Percentiles rank a stretch among this genome's conserved stretches.
Conservation (phyloP, 805 yeast genomes). For the Lipomyces mesembrius region DNA sequence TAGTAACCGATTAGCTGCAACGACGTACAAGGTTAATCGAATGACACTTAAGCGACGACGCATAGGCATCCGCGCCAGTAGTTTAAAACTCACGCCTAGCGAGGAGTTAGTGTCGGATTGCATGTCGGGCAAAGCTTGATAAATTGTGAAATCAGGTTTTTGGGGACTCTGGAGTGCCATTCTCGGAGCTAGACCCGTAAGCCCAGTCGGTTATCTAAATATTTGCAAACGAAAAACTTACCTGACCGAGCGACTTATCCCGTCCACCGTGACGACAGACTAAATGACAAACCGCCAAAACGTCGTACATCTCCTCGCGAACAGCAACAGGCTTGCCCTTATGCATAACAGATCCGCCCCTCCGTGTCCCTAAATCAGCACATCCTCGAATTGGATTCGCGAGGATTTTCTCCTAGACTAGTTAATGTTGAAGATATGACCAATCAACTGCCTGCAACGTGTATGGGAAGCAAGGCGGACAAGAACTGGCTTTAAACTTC, state of each 20-base stretch:
- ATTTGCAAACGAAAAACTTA: background rate
- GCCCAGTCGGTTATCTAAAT: too few relatives aligned
- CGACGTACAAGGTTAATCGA: too few relatives aligned
- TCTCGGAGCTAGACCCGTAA: slow-evolving; percentile 21
- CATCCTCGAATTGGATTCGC: too few relatives aligned
- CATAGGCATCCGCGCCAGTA: too few relatives aligned
- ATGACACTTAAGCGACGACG: too few relatives aligned
- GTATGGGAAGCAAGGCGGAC: too few relatives aligned
- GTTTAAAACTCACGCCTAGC: too few relatives aligned
- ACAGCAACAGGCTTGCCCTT: slow-evolving; percentile 32
- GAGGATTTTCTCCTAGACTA: too few relatives aligned
- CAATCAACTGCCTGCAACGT: too few relatives aligned
- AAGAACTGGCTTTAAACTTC: too few relatives aligned
- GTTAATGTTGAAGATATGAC: too few relatives aligned
- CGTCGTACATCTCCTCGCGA: slow-evolving; percentile 32
- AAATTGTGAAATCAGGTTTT: slow-evolving; percentile 34
- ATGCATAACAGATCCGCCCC: slow-evolving; percentile 26
- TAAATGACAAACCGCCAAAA: slow-evolving; percentile 29
- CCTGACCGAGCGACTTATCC: slow-evolving; percentile 34
- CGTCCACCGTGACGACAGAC: slow-evolving; percentile 34
- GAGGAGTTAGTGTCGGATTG: slow-evolving; percentile 56
- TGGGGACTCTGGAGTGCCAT: slow-evolving; percentile 36
- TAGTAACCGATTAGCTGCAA: too few relatives aligned
- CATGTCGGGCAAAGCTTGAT: slow-evolving; percentile 37
- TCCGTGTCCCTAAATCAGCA: slow-evolving; percentile 18